Conservation (phyloP, 2,329 filamentous ascomycete species). For the Daldinia sp. region DNA sequence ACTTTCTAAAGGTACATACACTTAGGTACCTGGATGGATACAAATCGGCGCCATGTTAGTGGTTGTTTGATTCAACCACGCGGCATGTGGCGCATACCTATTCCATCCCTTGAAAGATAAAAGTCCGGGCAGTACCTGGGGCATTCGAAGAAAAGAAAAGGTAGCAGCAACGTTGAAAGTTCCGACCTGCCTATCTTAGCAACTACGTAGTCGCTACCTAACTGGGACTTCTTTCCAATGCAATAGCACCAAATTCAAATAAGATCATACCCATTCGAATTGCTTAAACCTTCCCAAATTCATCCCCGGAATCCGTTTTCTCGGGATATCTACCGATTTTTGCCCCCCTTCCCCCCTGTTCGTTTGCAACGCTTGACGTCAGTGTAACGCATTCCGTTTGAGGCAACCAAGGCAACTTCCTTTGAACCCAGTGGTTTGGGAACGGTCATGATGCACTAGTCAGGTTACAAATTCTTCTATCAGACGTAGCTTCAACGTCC, state of each 20-base stretch:
- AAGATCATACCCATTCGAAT: not conserved
- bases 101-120: not conserved
- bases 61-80: not conserved
- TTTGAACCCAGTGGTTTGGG: constrained; percentile 21
- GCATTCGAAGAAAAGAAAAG: not conserved
- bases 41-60: not conserved
- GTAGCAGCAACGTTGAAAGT: no score
- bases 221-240: constrained; percentile 7
- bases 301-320: no score
- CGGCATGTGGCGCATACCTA: constrained; percentile 13
- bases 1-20: not conserved
- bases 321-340: not conserved
- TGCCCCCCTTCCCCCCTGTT: not conserved
- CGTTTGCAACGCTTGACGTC: constrained; percentile 16
- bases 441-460: constrained; percentile 24
- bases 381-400: constrained; percentile 19
- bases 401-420: constrained; percentile 20
- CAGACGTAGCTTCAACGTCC: not conserved
- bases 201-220: constrained; percentile 19
- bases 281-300: not conserved
- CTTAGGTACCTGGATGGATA: not conserved
- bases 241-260: not conserved
- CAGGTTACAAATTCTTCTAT: constrained; percentile 11
- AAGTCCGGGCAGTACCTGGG: no score
- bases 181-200: not conserved